A percentile compares a stretch with the other conserved stretches of the same genome.
Conservation (phyloP, 306 rosid species). For the Quercus bicolor region DNA sequence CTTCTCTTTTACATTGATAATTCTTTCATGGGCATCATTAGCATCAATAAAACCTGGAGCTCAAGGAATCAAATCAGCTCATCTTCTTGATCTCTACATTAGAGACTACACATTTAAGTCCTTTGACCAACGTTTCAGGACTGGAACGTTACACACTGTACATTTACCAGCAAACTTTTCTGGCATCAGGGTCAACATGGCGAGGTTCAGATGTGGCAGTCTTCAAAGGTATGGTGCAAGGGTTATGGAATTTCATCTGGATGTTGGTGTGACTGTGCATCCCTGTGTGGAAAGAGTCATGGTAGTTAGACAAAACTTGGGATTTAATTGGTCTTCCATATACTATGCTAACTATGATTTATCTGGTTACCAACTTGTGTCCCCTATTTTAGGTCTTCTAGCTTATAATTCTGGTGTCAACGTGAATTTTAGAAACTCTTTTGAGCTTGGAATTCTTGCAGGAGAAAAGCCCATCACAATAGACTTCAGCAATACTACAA, state of each 20-base stretch:
- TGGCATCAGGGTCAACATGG: constrained; percentile 55
- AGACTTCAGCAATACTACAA: constrained; percentile 58
- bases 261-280: constrained; percentile 54
- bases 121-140: constrained; percentile 35
- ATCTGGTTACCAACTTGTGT: constrained; percentile 67
- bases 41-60: constrained; percentile 36
- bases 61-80: constrained; percentile 53
- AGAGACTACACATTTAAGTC: constrained; percentile 75
- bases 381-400: constrained; percentile 74
- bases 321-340: constrained; percentile 66
- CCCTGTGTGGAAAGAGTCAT: constrained; percentile 90
- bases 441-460: constrained; percentile 69
- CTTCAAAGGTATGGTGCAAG: constrained; percentile 74
- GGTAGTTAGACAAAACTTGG: constrained; percentile 70
- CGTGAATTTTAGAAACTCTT: constrained; percentile 55
- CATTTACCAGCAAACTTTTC: constrained; percentile 70
- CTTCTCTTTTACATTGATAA: constrained; percentile 36
- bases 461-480: constrained; percentile 62
- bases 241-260: constrained; percentile 68
- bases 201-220: constrained; percentile 84
- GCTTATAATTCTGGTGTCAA: constrained; percentile 79
- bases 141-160: constrained; percentile 59
- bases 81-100: constrained; percentile 81
- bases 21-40: constrained; percentile 29
- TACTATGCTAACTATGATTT: constrained; percentile 66